These are phyloP conservation scores for Emmonsia crescens DNA, from an alignment of 2,329 filamentous ascomycete species.

Conservation along the genomic window DNA sequence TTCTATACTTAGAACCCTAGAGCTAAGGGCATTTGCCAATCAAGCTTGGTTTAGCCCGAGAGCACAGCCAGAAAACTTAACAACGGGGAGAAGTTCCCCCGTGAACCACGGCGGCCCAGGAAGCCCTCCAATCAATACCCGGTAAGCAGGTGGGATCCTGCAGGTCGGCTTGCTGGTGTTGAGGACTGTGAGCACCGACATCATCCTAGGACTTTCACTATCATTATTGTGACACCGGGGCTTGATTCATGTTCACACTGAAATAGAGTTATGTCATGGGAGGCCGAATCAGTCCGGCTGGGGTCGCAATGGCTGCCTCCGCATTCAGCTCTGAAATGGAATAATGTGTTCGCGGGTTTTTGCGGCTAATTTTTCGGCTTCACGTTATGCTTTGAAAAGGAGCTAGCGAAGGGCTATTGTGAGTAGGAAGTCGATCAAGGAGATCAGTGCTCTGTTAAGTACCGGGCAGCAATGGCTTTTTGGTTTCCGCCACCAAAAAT, in stretches of 20 bases:
- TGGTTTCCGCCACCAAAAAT: not conserved
- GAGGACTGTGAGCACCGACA: not conserved
- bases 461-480: not conserved
- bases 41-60: not conserved
- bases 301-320: not conserved
- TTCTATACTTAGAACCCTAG: not conserved
- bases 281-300: not conserved
- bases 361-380: not conserved
- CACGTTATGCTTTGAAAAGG: not conserved
- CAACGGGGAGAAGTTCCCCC: not conserved
- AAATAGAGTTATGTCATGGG: not conserved
- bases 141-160: not conserved
- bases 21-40: not conserved
- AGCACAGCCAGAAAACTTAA: not conserved
- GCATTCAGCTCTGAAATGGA: not conserved
- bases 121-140: not conserved
- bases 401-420: not conserved
- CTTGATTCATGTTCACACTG: not conserved
- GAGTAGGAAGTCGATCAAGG: not conserved
- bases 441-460: not conserved
- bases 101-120: not conserved
- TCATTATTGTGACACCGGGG: not conserved
- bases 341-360: not conserved
- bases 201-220: not conserved
- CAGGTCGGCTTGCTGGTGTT: not conserved